Base-by-base conservation (phyloP, 2,329 filamentous ascomycete species). In the Apiospora rasikravindrae region DNA sequence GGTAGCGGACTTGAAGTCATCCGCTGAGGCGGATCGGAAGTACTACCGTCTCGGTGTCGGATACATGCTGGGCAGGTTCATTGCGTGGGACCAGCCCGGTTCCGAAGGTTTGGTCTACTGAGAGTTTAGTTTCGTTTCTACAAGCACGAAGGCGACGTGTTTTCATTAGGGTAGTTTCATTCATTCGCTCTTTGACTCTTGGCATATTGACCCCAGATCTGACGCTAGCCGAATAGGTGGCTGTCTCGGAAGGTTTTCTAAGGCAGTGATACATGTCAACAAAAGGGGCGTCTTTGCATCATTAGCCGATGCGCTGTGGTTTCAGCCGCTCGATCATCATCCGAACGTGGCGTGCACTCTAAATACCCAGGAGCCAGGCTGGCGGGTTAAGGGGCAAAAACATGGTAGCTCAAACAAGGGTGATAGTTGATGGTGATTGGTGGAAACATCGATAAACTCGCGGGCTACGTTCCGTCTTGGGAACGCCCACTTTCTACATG, bases 321-420 rank as follows among this genome's bases (percentile, higher is more conserved):
- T n/a, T n/a, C n/a, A n/a, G n/a, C n/a, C n/a, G n/a, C n/a, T n/a
- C n/a, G n/a, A n/a, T n/a, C 26, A 22, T 61, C 29, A 37, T 40
- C 57, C 19, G 33, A 40, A 29, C 8, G 29, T 64, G 57, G 22
- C 33, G 19, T 64, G 19, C 16, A n/a, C 19, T 2, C 19, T 61
- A 37, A 37, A 22, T 33, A 61, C 57, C 57, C 57, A 64, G 57
- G 29, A 64, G 57, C 57, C 57, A 64, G 57, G 57, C 19, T 64
- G 33, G 7, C 57, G 57, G 57, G 40, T 64, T 64, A 64, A 64
- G 57, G 57, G 57, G 57, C 37, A 33, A n/a, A n/a, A 2, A 14
- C 33, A 40, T 19, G 57, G 4, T 33, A 22, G 2, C 4, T 24
- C 2, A n/a, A n/a, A 13, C 57, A 37, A 10, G 57, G 57, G 24